Conservation (phyloP, 2,329 filamentous ascomycete species). For the Tolypocladium paradoxum region DNA sequence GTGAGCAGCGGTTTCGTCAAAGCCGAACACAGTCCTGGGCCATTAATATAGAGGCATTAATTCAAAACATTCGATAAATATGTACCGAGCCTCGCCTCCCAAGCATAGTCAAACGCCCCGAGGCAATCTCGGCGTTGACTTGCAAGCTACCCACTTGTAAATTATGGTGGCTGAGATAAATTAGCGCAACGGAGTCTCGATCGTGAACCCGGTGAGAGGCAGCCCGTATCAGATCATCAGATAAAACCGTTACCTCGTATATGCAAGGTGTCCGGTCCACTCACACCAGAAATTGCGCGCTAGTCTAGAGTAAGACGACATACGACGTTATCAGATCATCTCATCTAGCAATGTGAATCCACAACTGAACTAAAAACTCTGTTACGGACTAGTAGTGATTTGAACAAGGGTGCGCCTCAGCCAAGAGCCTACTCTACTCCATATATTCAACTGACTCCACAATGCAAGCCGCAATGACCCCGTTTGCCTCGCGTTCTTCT, state of each 20-base stretch:
- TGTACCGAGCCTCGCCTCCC: neutral
- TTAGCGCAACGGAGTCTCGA: neutral
- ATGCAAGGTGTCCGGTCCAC: neutral
- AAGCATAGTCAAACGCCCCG: neutral
- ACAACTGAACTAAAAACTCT: no score
- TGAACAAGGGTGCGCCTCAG: no score
- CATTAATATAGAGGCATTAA: neutral
- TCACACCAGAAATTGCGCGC: neutral
- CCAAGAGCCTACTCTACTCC: no score
- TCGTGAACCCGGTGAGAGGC: neutral
- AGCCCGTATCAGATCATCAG: neutral
- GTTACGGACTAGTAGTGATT: no score
- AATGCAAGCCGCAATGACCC: no score
- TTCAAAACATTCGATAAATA: neutral
- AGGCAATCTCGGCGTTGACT: neutral
- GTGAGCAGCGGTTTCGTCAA: no score
- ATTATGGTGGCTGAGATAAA: neutral
- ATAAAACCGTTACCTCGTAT: no score
- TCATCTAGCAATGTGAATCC: no score
- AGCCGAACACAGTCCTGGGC: neutral
- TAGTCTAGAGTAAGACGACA: no score
- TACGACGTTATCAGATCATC: no score
- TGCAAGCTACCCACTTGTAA: neutral
- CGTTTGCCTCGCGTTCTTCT: no score
- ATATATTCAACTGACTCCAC: no score